phyloP scores from a whole-genome alignment of 2,329 filamentous ascomycete genomes.

The Paramyrothecium sp. region DNA sequence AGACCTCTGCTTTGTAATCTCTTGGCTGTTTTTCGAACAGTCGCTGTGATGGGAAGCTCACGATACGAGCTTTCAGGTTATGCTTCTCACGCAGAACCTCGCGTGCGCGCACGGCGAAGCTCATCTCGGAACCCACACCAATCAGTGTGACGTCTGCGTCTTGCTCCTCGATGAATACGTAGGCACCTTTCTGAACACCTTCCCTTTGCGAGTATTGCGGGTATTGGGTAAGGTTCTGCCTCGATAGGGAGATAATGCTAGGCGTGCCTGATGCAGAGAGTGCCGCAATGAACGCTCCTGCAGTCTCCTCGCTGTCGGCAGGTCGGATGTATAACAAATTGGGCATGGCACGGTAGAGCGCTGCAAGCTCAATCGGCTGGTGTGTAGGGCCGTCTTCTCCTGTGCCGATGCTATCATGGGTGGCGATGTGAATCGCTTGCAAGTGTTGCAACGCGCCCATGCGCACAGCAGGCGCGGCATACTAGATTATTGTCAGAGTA shows the following conservation, averaged over 20 bases:
- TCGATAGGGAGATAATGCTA: conserved; percentile 47
- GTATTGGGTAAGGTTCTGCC: conserved; percentile 41
- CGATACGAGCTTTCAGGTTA: conserved; percentile 34
- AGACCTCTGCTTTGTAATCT: conserved; percentile 43
- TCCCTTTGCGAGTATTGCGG: conserved; percentile 26
- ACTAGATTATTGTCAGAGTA: conserved; percentile 7
- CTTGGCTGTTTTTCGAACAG: conserved; percentile 40
- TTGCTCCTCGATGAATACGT: conserved; percentile 40
- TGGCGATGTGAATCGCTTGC: conserved; percentile 54
- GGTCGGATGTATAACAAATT: conserved; percentile 61
- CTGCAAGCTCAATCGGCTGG: conserved; percentile 52
- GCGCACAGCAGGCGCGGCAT: conserved; percentile 4
- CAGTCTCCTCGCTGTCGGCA: conserved; percentile 55
- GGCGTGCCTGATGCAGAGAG: conserved; percentile 38
- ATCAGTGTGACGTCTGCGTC: conserved; percentile 44
- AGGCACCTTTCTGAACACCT: conserved; percentile 41
- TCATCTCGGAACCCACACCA: conserved; percentile 35
- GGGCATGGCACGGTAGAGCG: conserved; percentile 43
- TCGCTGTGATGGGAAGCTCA: conserved; percentile 44
- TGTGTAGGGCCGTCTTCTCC: conserved; percentile 61
- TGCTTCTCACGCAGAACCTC: conserved; percentile 35
- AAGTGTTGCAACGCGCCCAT: conserved; percentile 44
- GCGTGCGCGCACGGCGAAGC: conserved; percentile 29
- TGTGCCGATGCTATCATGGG: conserved; percentile 55
- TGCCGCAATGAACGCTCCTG: conserved; percentile 51